Evolutionary conservation across 1,284 basidiomycete genomes (phyloP), one percentile per base, ranked within the genome.

Genomic region (Irpex lacteus): DNA sequence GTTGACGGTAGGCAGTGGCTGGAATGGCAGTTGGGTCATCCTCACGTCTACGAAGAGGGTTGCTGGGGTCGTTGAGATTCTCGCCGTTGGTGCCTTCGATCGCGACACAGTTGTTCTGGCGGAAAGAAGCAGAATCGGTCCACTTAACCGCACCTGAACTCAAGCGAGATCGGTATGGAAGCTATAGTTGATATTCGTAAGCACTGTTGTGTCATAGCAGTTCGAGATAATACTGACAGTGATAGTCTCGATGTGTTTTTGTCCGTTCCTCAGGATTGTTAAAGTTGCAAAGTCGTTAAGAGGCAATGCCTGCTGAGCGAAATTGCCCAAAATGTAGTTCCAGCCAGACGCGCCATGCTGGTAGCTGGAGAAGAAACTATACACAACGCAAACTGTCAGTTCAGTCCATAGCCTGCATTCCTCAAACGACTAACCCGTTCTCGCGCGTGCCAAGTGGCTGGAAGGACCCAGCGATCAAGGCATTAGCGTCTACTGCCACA

Each of bases 271-370:
- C 61, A 81, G 78, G 18, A 88, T 75, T 1, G 77, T 81, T 62
- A 88, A 71, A 1, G 74, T 76, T n/a, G 81, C 86, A 0, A 73
- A 74, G 68, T 88, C 85, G 34, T 72, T 74, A 18, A 87, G 72
- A 2, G 87, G 86, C 26, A 87, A 80, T 1, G 83, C 77, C 67
- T 83, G 80, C 65, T 84, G 82, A 1, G 86, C 86, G 70, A 88
- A 89, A 65, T 88, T 84, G 15, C 86, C 86, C 80, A 88, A 78
- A 64, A 80, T 71, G 67, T 89, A 89, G 2, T 74, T 79, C 85
- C 85, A 88, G 4, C 81, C 80, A 6, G 69, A 68, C 3, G 78
- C 71, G 1, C 70, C 74, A 19, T 70, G 69, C 57, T 75, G 68
- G 68, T 80, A 80, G 61, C 76, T 78, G 32, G 79, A 72, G 71